These are phyloP conservation scores for Phaeoacremonium minimum DNA, from an alignment of 2,329 filamentous ascomycete species.

Conservation along the genomic window DNA sequence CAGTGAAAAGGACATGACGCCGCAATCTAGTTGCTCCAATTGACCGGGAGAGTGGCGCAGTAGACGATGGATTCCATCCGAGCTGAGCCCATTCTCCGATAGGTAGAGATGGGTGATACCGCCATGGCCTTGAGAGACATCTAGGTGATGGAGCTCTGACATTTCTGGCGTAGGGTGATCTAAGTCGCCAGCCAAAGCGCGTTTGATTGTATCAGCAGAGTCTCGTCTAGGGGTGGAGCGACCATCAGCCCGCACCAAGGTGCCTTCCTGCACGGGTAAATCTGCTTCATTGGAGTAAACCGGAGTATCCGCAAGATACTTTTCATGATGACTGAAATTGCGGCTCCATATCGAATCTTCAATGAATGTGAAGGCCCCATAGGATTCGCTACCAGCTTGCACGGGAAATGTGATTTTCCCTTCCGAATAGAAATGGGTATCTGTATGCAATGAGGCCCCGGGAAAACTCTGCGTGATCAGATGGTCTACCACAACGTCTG, in stretches of 20 bases:
- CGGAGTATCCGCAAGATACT: conserved; percentile 45
- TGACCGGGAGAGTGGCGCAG: conserved; percentile 37
- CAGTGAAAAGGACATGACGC: conserved; percentile 28
- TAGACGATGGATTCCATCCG: conserved; percentile 34
- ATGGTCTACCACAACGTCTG: conserved; percentile 33
- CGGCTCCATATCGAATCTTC: conserved; percentile 42
- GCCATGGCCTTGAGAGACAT: conserved; percentile 16
- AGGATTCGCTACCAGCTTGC: conserved; percentile 21
- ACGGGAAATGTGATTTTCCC: conserved; percentile 31
- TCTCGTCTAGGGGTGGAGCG: conserved; percentile 2
- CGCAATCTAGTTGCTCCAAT: conserved; percentile 49
- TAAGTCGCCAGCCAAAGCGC: conserved; percentile 5
- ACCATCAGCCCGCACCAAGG: neutral
- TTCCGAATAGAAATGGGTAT: conserved; percentile 37
- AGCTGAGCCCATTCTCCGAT: conserved; percentile 43
- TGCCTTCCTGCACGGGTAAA: neutral
- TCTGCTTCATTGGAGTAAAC: conserved; percentile 21
- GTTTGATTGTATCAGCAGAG: conserved; percentile 3
- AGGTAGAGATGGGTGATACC: conserved; percentile 52
- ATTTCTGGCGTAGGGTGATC: conserved; percentile 3
- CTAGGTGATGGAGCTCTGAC: conserved; percentile 7
- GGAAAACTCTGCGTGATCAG: conserved; percentile 27
- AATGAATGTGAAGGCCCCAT: conserved; percentile 39
- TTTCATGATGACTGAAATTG: conserved; percentile 37
- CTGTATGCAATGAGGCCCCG: conserved; percentile 23